Conservation (phyloP, 192 early-diverging fungal species). For the Kickxella alabastrina region DNA sequence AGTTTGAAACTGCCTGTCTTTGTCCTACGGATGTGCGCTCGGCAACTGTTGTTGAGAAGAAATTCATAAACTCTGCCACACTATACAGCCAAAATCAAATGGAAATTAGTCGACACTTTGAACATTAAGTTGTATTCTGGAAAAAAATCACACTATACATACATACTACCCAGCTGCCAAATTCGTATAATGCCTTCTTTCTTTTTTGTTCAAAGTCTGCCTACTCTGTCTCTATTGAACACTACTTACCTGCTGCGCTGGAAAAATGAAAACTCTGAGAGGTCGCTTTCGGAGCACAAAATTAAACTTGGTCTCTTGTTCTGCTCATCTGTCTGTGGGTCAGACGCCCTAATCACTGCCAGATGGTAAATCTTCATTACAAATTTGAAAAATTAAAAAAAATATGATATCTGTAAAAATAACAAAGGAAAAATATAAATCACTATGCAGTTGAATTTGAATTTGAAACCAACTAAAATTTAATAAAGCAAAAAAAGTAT, state of each 20-base stretch:
- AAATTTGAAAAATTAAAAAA: background rate
- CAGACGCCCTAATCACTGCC: constrained; percentile 29
- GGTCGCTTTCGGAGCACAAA: constrained; percentile 64
- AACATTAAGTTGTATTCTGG: too few relatives aligned
- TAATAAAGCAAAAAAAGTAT: too few relatives aligned
- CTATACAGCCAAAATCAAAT: constrained; percentile 35
- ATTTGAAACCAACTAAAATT: too few relatives aligned
- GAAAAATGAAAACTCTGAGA: constrained; percentile 81
- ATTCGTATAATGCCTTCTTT: background rate
- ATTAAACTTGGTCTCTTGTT: constrained; percentile 15
- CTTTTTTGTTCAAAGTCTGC: background rate
- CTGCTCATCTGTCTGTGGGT: constrained; percentile 5
- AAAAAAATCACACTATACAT: too few relatives aligned
- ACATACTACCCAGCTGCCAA: too few relatives aligned
- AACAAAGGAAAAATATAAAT: too few relatives aligned
- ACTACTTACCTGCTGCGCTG: constrained; percentile 67
- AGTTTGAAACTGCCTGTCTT: constrained; percentile 75
- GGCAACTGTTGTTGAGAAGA: constrained; percentile 77
- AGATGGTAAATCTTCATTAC: constrained; percentile 43
- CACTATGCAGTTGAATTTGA: too few relatives aligned
- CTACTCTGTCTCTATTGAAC: background rate
- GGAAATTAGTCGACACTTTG: too few relatives aligned
- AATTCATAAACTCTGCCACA: constrained; percentile 83
- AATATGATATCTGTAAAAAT: too few relatives aligned
- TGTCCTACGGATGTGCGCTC: constrained; percentile 79